phyloP scores from a whole-genome alignment of 352 stramenopile genomes.

The Thalassiosira mediterranea region DNA sequence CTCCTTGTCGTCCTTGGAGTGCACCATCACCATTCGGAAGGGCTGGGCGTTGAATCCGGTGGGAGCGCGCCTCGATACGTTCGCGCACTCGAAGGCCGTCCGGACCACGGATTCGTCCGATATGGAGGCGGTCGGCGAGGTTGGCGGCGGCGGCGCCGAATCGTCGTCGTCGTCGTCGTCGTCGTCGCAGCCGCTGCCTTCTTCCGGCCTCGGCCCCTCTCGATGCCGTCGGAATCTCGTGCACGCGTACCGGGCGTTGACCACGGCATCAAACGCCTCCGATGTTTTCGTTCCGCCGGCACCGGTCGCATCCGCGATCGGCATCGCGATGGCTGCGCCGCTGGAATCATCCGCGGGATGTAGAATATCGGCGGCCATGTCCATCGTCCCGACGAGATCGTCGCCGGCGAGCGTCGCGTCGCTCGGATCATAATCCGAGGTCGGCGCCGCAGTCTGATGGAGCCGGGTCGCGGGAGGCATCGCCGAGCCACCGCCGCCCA shows the following conservation, averaged over 20 bases:
- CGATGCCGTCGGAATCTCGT: conserved; percentile 68
- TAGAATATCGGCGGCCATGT: no score
- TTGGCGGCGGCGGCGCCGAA: conserved; percentile 7
- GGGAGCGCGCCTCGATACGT: conserved; percentile 61
- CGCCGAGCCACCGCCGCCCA: no score
- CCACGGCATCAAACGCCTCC: conserved; percentile 51
- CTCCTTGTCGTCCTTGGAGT: conserved; percentile 53
- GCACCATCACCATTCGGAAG: conserved; percentile 78
- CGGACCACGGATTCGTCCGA: conserved; percentile 51
- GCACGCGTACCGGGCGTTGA: conserved; percentile 65
- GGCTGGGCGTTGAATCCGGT: conserved; percentile 85
- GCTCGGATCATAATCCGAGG: no score
- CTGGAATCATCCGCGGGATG: no score
- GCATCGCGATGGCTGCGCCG: no score
- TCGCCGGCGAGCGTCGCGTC: no score
- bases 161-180: not conserved
- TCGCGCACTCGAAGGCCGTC: conserved; percentile 42
- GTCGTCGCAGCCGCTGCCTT: not conserved
- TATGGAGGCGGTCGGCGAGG: conserved; percentile 33
- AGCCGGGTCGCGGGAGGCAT: no score
- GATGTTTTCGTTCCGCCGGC: not conserved
- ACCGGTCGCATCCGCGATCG: no score
- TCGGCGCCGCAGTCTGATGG: no score
- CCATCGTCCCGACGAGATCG: no score
- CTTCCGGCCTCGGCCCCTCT: no score